These are phyloP conservation scores for Mycena olivaceomarginata DNA, from an alignment of 768 basidiomycete genomes.

Conservation along the genomic window DNA sequence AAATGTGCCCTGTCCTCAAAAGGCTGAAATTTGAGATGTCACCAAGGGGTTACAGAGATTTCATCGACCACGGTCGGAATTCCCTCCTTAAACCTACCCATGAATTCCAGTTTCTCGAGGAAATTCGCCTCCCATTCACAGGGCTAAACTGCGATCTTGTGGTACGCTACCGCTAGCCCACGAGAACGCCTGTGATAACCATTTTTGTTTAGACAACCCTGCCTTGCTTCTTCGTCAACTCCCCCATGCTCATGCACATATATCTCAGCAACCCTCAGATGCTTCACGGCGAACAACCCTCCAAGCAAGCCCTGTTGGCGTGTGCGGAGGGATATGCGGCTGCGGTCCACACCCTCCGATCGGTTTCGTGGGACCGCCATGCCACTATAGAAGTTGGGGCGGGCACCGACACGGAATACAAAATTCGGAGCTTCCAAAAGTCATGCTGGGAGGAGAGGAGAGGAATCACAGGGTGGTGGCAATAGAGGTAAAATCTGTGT, in stretches of 20 bases:
- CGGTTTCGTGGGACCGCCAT: slow-evolving; percentile 25
- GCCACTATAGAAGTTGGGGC: background rate
- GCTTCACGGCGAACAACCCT: background rate
- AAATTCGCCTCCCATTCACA: slow-evolving; percentile 17
- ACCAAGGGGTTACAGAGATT: background rate
- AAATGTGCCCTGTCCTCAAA: slow-evolving; percentile 22
- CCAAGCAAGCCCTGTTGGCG: background rate
- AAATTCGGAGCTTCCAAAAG: background rate
- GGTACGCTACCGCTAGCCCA: background rate
- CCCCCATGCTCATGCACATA: slow-evolving; percentile 14
- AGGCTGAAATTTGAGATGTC: slow-evolving; percentile 22
- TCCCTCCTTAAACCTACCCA: background rate
- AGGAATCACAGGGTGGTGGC: background rate
- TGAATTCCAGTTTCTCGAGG: slow-evolving; percentile 12
- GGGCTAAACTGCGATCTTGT: slow-evolving; percentile 9
- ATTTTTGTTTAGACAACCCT: background rate
- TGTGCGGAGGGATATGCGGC: slow-evolving; percentile 6
- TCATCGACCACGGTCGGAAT: background rate
- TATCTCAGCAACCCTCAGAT: slow-evolving; percentile 22
- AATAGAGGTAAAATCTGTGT: no score
- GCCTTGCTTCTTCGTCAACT: slow-evolving; percentile 12
- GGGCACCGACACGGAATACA: background rate
- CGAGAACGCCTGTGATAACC: background rate
- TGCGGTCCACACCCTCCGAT: background rate
- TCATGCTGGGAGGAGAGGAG: slow-evolving; percentile 13